Evolutionary conservation across 768 basidiomycete genomes (phyloP), one percentile per base, ranked within the genome.

Genomic region (Tephrocybe sp.): DNA sequence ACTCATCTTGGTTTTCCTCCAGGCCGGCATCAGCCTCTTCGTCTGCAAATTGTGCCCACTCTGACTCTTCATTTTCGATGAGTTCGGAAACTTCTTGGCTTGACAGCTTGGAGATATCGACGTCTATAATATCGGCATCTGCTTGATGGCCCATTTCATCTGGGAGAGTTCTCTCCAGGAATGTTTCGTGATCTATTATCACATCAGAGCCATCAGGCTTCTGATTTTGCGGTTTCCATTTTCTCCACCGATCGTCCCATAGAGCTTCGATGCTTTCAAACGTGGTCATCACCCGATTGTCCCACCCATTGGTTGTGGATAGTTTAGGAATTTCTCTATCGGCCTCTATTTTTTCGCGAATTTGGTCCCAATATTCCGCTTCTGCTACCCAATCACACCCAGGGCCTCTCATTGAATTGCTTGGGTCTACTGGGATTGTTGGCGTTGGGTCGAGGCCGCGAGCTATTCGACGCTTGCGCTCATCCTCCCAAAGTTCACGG

Each of bases 401-500:
- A 25, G 65, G 58, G 20, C 69, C 78, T 65, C 89, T 75, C 5
- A 78, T 80, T 6, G 79, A 76, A 54, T 81, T 86, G 60, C 83
- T 88, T 45, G 77, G 78, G 64, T 88, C 86, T 28, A 81, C 67
- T 12, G 92, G 90, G 50, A 93, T 73, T 37, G 80, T 80, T 11
- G 89, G 88, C 15, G 88, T 81, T 4, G 93, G 84, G 53, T 80
- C 63, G 28, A 94, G 74, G 1, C 93, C 93, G 28, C 77, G 79
- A 3, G 74, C 75, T 21, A 68, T 65, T 17, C 95, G 78, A 8
- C 93, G 81, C 10, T 76, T 75, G n/a, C 89, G 82, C 69, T 99
- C 96, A 60, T 98, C 94, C 45, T 95, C 91, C 96, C 96, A 99
- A 2, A 98, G 75, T 68, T 98, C 96, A 55, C 90, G 85, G 40